Evolutionary conservation across 352 stramenopile species (phyloP).

Genomic region (Globisporangium polare): DNA sequence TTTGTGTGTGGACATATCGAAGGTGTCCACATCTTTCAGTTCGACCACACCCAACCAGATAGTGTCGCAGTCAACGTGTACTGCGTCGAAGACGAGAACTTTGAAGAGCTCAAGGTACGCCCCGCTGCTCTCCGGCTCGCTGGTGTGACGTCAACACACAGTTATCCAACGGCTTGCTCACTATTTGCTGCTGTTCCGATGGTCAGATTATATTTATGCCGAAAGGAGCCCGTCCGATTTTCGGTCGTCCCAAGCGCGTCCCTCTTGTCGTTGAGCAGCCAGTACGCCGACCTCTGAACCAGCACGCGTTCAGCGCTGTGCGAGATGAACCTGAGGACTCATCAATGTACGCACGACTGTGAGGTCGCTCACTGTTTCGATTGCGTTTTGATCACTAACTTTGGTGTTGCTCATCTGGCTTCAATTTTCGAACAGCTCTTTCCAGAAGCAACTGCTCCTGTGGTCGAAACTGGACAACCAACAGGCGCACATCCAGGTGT

Average conservation of each 20-base stretch:
- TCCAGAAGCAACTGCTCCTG: conserved; percentile 80
- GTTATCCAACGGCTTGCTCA: not conserved
- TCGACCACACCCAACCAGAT: conserved; percentile 66
- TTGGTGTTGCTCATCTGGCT: not conserved
- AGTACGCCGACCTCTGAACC: conserved; percentile 35
- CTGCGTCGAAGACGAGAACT: conserved; percentile 77
- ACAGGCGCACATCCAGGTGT: conserved; percentile 33
- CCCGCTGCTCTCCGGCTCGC: not conserved
- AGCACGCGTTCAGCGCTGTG: conserved; percentile 33
- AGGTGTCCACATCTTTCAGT: conserved; percentile 86
- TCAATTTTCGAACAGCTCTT: conserved; percentile 27
- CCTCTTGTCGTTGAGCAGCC: conserved; percentile 38
- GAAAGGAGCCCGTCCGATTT: conserved; percentile 60
- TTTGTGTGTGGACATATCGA: not conserved
- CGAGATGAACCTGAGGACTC: conserved; percentile 46
- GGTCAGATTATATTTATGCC: conserved; percentile 78
- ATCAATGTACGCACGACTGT: conserved; percentile 43
- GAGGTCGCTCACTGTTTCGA: not conserved
- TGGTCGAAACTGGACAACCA: conserved; percentile 68
- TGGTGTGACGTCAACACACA: not conserved
- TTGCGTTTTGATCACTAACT: not conserved
- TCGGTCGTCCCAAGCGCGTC: conserved; percentile 43
- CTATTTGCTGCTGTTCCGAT: not conserved
- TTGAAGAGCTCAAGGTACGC: conserved; percentile 74
- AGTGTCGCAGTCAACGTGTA: conserved; percentile 77